Conservation (phyloP, 2,329 filamentous ascomycete species). For the Fusarium austroafricanum region DNA sequence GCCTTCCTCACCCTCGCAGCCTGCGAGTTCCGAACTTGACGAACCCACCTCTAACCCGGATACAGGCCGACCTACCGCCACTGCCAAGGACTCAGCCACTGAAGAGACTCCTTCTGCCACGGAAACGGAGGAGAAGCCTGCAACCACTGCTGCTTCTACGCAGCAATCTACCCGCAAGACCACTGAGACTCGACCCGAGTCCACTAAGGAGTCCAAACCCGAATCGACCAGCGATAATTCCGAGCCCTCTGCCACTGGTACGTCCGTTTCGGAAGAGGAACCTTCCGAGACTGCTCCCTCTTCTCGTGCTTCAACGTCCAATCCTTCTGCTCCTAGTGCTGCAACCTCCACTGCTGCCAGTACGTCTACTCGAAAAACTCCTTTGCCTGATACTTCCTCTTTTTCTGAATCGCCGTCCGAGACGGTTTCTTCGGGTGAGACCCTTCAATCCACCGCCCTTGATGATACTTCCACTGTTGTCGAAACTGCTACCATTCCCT, state of each 20-base stretch:
- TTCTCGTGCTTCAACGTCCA: conserved; percentile 46
- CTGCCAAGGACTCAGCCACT: conserved; percentile 32
- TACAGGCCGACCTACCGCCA: conserved; percentile 36
- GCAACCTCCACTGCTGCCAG: conserved; percentile 46
- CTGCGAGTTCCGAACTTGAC: conserved; percentile 35
- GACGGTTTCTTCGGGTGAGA: conserved; percentile 44
- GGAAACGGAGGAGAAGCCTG: conserved; percentile 26
- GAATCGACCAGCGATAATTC: conserved; percentile 40
- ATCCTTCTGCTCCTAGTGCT: conserved; percentile 43
- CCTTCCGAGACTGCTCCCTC: conserved; percentile 44
- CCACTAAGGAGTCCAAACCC: conserved; percentile 28
- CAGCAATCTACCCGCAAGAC: conserved; percentile 20
- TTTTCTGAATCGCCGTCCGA: conserved; percentile 46
- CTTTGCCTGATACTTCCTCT: conserved; percentile 46
- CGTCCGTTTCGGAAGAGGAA: conserved; percentile 46
- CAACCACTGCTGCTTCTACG: conserved; percentile 26
- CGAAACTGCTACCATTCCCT: conserved; percentile 24
- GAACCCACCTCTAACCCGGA: conserved; percentile 42
- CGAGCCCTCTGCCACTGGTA: conserved; percentile 47
- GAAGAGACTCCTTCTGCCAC: conserved; percentile 24
- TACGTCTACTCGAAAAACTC: conserved; percentile 49
- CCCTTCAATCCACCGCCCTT: conserved; percentile 33
- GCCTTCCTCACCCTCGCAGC: conserved; percentile 36
- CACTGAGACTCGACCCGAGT: conserved; percentile 21
- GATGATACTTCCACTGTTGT: conserved; percentile 28